phyloP scores from a whole-genome alignment of 805 yeast genomes.

The Sugiyamaella qingdaonensis region DNA sequence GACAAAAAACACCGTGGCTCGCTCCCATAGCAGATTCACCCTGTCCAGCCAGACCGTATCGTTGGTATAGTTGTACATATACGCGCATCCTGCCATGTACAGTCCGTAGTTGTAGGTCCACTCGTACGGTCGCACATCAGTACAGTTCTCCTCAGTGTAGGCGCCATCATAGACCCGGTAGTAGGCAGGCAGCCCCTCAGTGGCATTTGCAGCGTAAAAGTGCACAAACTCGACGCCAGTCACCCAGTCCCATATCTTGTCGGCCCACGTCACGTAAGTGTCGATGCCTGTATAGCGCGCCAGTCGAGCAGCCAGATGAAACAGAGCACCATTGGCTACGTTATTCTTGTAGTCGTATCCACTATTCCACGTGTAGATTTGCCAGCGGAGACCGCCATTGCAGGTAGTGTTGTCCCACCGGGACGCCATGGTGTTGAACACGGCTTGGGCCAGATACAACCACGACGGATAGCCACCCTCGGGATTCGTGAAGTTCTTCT shows the following conservation, averaged over 20 bases:
- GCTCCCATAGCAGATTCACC: constrained; percentile 52
- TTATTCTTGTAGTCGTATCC: constrained; percentile 92
- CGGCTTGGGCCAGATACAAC: constrained; percentile 81
- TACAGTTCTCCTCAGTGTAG: constrained; percentile 51
- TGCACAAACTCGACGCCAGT: constrained; percentile 46
- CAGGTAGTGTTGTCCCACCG: constrained; percentile 78
- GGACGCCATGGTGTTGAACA: constrained; percentile 80
- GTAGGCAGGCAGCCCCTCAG: constrained; percentile 28
- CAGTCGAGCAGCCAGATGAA: constrained; percentile 79
- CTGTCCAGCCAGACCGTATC: constrained; percentile 63
- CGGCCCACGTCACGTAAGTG: constrained; percentile 69
- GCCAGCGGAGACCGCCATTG: constrained; percentile 93
- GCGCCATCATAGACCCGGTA: constrained; percentile 38
- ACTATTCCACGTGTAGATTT: constrained; percentile 86
- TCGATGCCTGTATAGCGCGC: constrained; percentile 75
- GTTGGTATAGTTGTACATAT: constrained; percentile 65
- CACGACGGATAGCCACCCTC: constrained; percentile 59
- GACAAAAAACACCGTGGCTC: constrained; percentile 41
- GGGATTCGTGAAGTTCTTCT: constrained; percentile 74
- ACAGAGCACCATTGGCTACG: constrained; percentile 82
- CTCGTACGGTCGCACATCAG: constrained; percentile 51
- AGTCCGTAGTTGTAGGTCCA: constrained; percentile 89
- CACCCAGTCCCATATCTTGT: constrained; percentile 78
- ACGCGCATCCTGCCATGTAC: constrained; percentile 74
- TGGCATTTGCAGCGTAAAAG: constrained; percentile 28